Percentiles rank a stretch among this genome's conserved stretches.
Evolutionary conservation across 129 eudicot species (phyloP).

Genomic region (Lactuca sativa): DNA sequence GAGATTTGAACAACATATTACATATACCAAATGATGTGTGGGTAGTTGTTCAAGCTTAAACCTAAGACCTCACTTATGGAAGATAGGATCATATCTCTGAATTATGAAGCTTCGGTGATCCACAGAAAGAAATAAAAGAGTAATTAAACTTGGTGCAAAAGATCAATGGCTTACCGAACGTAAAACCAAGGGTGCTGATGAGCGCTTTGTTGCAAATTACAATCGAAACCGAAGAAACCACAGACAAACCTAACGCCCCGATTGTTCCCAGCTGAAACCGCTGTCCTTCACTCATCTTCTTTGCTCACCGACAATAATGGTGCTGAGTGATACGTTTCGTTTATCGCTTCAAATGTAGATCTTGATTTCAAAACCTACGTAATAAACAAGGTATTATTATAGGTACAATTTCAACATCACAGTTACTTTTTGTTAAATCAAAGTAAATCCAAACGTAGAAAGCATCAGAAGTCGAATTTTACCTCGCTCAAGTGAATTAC

Average conservation of each 20-base stretch:
- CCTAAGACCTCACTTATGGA: too few relatives aligned
- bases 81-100: neutral
- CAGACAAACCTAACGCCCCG: slow-evolving; percentile 79
- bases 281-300: slow-evolving; percentile 66
- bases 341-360: neutral
- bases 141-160: neutral
- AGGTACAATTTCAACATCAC: neutral
- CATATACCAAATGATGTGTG: neutral
- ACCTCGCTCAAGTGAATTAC: slow-evolving; percentile 14
- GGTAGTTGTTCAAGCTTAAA: neutral
- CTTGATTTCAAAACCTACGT: slow-evolving; percentile 26
- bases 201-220: slow-evolving; percentile 86
- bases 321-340: neutral
- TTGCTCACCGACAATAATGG: neutral
- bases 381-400: neutral
- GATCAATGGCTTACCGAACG: slow-evolving; percentile 56
- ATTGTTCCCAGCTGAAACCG: slow-evolving; percentile 77
- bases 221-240: slow-evolving; percentile 85
- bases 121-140: slow-evolving; percentile 13
- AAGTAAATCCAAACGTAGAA: slow-evolving; percentile 12
- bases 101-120: slow-evolving; percentile 6
- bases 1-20: too few relatives aligned
- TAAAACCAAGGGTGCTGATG: slow-evolving; percentile 78
- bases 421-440: neutral
- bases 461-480: neutral